Evolutionary conservation across 169 alveolate species (phyloP), one percentile per base, ranked within the genome.

Genomic region (Cryptosporidium ryanae): DNA sequence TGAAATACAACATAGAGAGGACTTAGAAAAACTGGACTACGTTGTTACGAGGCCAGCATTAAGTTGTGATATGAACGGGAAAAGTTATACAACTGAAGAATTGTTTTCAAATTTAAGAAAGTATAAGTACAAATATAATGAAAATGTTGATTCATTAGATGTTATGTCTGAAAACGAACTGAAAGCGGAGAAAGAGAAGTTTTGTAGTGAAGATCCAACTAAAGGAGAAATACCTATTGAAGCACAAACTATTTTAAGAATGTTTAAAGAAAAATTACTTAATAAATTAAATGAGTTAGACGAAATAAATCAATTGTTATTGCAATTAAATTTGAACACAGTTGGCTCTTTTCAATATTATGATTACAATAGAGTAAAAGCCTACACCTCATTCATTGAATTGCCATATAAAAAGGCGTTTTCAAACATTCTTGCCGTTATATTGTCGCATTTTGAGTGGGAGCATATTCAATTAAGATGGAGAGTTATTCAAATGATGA

Each of bases 381-480:
- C 83, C 21, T 68, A 68, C 18, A 8, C 50, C 12, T 50, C 67
- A 10, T 68, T 52, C 13, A n/a, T 55, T 32, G 83, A 50, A 52
- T 50, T 68, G 31, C 29, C 32, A 2, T 55, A 68, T 52, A n/a
- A 55, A 46, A 55, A 50, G n/a, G 55, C 38, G 2, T 48, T 46
- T 31, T 68, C 83, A 23, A 68, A 68, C 55, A 21, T 54, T 44
- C 46, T 68, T 29, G 43, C 65, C 4, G 44, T 68, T 1, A 68
- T 68, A 50, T 68, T 68, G n/a, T 68, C 83, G 8, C 83, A 68
- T 29, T 54, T 68, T 52, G 83, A 68, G 55, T 68, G 83, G 83
- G 83, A 68, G 8, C 83, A 68, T 49, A 68, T 68, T n/a, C 83
- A 68, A 52, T 43, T 68, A 4, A 68, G 83, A 54, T 68, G 83